Base-by-base conservation (phyloP, 441 rosid genomes). In the Pelargonium australe region DNA sequence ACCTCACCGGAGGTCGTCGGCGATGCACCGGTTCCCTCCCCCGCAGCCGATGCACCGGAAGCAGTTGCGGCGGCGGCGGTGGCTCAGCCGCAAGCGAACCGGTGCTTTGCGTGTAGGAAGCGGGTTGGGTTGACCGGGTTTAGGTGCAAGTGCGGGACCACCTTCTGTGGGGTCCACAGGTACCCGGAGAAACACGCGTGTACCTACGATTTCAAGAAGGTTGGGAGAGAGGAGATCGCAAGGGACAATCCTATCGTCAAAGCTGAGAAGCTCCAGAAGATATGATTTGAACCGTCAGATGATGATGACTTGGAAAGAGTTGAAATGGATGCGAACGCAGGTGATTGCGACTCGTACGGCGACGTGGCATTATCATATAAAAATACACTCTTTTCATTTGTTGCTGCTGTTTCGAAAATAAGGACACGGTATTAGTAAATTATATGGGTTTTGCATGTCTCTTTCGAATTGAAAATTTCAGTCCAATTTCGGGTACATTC, bases 91-190 rank as follows among this genome's bases (percentile, higher is more conserved):
- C 86, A 72, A 63, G 78, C 81, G 20, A 82, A 79, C 41, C 81
- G 88, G 31, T 87, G 92, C 65, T 71, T 71, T 4, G 61, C 70
- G 31, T 87, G 92, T 69, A 79, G 83, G 82, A 83, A 81, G 73
- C 86, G 87, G 72, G 80, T 85, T 73, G 89, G 88, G 40, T 78
- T 87, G 67, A 85, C 87, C 72, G 92, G 89, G 20, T 85, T 87
- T 58, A 75, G 63, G 72, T 87, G 92, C 79, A 77, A 81, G 68
- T 87, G 92, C 45, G 87, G 84, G 70, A 80, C 79, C 73, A 80
- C 85, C 57, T 85, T 80, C 76, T 87, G 92, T 55, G 89, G 87
- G 75, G 66, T 69, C 41, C 92, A 87, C 66, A 75, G 92, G 82
- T 85, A 84, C 40, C 88, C 92, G 19, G 92, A 85, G 84, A 79